Percentiles rank a stretch among this genome's conserved stretches.
phyloP scores from a whole-genome alignment of 2,329 filamentous ascomycete genomes.

The Trichoderma koningiopsis region DNA sequence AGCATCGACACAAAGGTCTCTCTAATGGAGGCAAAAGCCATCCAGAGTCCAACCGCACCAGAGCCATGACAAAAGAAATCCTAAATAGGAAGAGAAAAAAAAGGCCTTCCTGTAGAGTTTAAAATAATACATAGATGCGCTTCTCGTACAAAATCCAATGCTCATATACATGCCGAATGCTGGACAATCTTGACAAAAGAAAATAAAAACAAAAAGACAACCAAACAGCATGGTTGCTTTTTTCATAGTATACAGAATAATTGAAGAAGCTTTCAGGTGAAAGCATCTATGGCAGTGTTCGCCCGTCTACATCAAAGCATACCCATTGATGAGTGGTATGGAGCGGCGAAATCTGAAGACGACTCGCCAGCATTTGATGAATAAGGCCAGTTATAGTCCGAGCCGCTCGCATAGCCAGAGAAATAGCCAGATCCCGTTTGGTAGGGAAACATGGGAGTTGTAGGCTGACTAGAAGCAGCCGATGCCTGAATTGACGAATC shows the following conservation, averaged over 20 bases:
- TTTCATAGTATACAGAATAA: conserved; percentile 12
- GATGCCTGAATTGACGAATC: conserved; percentile 43
- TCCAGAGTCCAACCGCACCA: conserved; percentile 2
- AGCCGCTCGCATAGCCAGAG: conserved; percentile 41
- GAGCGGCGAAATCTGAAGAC: conserved; percentile 38
- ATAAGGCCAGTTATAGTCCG: conserved; percentile 57
- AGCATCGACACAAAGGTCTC: conserved; percentile 18
- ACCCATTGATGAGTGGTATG: conserved; percentile 41
- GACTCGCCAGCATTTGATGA: conserved; percentile 42
- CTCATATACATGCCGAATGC: conserved; percentile 20
- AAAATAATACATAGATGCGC: neutral
- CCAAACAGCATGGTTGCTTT: neutral
- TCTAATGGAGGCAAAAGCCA: conserved; percentile 9
- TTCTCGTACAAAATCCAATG: conserved; percentile 15
- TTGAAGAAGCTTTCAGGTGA: neutral
- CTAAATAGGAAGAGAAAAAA: neutral
- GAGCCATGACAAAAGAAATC: conserved; percentile 3
- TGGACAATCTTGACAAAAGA: conserved; percentile 1
- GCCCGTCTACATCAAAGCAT: conserved; percentile 32
- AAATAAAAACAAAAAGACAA: neutral
- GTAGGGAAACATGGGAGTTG: conserved; percentile 50
- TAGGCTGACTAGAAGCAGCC: conserved; percentile 50
- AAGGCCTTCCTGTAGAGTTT: neutral
- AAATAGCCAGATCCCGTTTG: conserved; percentile 49
- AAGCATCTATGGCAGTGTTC: neutral